phyloP scores from a whole-genome alignment of 1,284 basidiomycete species.

The Papiliotrema fonsecae region DNA sequence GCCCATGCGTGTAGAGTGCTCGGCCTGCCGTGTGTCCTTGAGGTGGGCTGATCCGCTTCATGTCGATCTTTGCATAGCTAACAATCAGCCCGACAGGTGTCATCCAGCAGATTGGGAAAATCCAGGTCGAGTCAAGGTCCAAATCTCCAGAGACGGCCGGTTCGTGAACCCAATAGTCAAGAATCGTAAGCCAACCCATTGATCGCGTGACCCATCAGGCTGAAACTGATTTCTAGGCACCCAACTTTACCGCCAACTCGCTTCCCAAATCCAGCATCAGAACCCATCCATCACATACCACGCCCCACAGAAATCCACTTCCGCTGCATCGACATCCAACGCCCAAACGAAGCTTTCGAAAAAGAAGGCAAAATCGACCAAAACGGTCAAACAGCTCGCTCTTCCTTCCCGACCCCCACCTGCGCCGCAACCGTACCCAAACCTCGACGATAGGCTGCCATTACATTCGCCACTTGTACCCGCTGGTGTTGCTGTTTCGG shows the following conservation, averaged over 20 bases:
- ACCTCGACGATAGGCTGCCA: constrained; percentile 43
- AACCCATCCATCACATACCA: constrained; percentile 68
- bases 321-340: not conserved
- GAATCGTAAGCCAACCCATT: constrained; percentile 75
- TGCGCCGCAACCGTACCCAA: constrained; percentile 37
- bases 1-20: constrained; percentile 73
- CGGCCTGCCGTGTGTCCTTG: constrained; percentile 74
- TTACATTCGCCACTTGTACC: constrained; percentile 42
- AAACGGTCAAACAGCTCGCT: not conserved
- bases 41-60: constrained; percentile 52
- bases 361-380: constrained; percentile 1
- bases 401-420: constrained; percentile 31
- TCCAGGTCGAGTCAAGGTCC: constrained; percentile 84
- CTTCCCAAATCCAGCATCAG: constrained; percentile 64
- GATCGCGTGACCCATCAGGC: not conserved
- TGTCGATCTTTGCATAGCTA: not conserved
- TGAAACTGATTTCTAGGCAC: constrained; percentile 61
- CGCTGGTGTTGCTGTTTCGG: constrained; percentile 42
- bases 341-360: not conserved
- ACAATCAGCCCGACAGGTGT: constrained; percentile 58
- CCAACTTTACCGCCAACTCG: constrained; percentile 70
- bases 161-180: constrained; percentile 67
- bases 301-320: constrained; percentile 24
- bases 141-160: constrained; percentile 75
- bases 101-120: constrained; percentile 98